Base-by-base conservation (phyloP, 352 stramenopile genomes). In the Globisporangium mamillatum region DNA sequence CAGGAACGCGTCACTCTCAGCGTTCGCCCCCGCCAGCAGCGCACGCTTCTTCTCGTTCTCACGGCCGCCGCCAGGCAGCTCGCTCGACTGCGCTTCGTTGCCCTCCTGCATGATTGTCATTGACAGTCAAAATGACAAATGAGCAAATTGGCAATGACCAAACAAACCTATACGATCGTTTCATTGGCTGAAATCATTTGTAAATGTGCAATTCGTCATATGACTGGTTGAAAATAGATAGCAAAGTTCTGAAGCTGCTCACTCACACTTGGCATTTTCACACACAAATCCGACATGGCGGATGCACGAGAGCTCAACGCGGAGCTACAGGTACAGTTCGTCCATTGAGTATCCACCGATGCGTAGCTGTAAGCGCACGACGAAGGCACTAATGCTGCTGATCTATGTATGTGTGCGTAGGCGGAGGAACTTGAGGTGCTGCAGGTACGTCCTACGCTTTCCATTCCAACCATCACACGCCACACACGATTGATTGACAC, bases 351-450 rank as follows among this genome's bases (percentile, higher is more conserved):
- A 7, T 9, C 16, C 41, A n/a, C 16, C 6, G 20, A 0, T 46
- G 20, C 5, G 52, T 56, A 29, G 7, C 52, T 20, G n/a, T 27
- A 16, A 10, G 20, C 53, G 3, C 22, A 24, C 10, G 48, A 20
- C n/a, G 1, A n/a, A 1, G 8, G 20, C 2, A 27, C 56, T 69
- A 10, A 59, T 18, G 38, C 22, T 55, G 24, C 22, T 55, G 18
- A 18, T 60, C n/a, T 25, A 4, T 1, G 18, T 64, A 32, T 8
- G 2, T 62, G 16, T 61, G 34, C 24, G 24, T 38, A 93, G 85
- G 80, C 76, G 44, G 81, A 93, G 48, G 85, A 93, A 67, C 82
- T 93, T 59, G 81, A 91, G 66, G 85, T 92, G 34, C 75, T 93
- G 36, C 80, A 91, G 83, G 85, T 93, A 56, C 69, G 53, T n/a